phyloP scores from a whole-genome alignment of 495 filamentous ascomycete genomes.

The Aspergillus incahuasiensis region DNA sequence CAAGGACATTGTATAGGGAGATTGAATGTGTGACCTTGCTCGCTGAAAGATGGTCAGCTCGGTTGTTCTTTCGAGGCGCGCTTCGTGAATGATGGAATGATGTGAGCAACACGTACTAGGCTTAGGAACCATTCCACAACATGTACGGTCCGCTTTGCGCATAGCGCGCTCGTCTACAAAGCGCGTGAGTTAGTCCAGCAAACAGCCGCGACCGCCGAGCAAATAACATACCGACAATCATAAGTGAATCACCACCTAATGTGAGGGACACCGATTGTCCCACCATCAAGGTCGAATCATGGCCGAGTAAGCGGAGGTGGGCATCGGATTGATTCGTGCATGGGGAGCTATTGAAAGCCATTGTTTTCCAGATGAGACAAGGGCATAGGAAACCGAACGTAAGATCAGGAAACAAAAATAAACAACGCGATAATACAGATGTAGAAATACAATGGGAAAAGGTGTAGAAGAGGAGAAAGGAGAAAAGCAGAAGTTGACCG shows the following conservation, averaged over 20 bases:
- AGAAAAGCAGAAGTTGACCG: background rate
- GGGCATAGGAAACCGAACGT: constrained; percentile 16
- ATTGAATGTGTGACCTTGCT: constrained; percentile 50
- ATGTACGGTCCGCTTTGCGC: constrained; percentile 32
- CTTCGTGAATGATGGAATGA: background rate
- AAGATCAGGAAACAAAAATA: constrained; percentile 14
- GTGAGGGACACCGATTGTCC: constrained; percentile 58
- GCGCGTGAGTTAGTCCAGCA: background rate
- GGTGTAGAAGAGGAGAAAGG: background rate
- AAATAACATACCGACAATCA: constrained; percentile 52
- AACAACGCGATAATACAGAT: background rate
- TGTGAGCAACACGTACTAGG: constrained; percentile 24
- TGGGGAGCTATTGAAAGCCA: constrained; percentile 20
- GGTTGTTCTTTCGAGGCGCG: constrained; percentile 3
- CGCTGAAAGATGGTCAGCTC: constrained; percentile 15
- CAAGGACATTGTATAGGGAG: constrained; percentile 79
- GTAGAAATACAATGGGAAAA: constrained; percentile 9
- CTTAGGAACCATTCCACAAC: constrained; percentile 31
- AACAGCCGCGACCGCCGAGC: background rate
- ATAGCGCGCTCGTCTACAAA: constrained; percentile 30
- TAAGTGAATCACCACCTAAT: constrained; percentile 58
- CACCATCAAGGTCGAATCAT: constrained; percentile 47
- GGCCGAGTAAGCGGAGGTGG: constrained; percentile 22
- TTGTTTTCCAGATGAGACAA: constrained; percentile 20
- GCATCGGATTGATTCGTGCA: constrained; percentile 22